Evolutionary conservation across 2,329 filamentous ascomycete genomes (phyloP).

Genomic region (Graphilbum ipis-grandicollis): DNA sequence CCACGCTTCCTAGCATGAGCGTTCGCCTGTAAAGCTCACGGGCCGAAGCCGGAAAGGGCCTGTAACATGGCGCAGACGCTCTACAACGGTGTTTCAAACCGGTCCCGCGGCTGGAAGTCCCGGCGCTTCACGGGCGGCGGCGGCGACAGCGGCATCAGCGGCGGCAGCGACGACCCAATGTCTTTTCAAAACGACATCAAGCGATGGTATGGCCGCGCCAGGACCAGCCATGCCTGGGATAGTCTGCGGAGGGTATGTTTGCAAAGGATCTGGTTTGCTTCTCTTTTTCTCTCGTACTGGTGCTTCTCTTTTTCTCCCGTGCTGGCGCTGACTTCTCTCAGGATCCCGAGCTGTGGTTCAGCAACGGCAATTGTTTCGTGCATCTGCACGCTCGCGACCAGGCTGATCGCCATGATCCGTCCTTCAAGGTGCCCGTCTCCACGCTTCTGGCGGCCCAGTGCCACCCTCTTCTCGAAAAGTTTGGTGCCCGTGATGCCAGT

Average conservation of each 20-base stretch:
- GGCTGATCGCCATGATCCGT: slow-evolving; percentile 46
- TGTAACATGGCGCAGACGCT: slow-evolving; percentile 6
- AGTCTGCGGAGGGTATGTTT: slow-evolving; percentile 26
- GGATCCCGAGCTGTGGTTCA: slow-evolving; percentile 57
- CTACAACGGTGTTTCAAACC: slow-evolving; percentile 18
- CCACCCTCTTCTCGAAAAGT: slow-evolving; percentile 38
- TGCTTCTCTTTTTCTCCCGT: neutral
- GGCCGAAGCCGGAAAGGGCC: too few relatives aligned
- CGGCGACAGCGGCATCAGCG: slow-evolving; percentile 14
- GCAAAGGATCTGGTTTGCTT: neutral
- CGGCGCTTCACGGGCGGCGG: slow-evolving; percentile 15
- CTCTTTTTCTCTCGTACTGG: neutral
- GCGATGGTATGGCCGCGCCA: slow-evolving; percentile 32
- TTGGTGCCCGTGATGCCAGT: slow-evolving; percentile 22
- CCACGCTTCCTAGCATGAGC: too few relatives aligned
- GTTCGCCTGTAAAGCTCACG: too few relatives aligned
- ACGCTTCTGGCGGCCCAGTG: slow-evolving; percentile 40
- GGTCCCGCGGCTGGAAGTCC: slow-evolving; percentile 18
- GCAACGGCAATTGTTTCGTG: slow-evolving; percentile 50
- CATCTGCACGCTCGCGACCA: slow-evolving; percentile 50
- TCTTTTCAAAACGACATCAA: too few relatives aligned
- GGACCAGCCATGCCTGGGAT: slow-evolving; percentile 27
- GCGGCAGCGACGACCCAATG: too few relatives aligned
- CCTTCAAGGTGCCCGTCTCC: slow-evolving; percentile 47
- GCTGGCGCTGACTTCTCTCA: slow-evolving; percentile 18